A percentile compares a stretch with the other conserved stretches of the same genome.
Conservation (phyloP, 805 yeast species). For the Lipomyces yamanashiensis region DNA sequence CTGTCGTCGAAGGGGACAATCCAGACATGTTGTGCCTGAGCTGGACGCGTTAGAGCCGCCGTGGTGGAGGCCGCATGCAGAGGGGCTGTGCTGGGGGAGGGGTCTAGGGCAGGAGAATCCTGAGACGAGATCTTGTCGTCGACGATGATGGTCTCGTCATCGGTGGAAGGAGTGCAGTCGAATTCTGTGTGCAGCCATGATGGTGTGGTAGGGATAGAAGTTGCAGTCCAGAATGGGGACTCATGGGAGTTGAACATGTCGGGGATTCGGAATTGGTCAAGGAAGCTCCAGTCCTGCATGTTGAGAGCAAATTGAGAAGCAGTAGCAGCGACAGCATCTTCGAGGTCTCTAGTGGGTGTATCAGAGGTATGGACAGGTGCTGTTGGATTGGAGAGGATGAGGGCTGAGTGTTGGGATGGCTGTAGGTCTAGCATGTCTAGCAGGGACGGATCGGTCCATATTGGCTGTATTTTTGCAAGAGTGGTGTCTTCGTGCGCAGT, state of each 20-base stretch:
- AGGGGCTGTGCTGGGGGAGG: not conserved
- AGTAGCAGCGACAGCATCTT: slow-evolving; percentile 17
- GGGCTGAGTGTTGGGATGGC: not conserved
- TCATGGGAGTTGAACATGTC: slow-evolving; percentile 2
- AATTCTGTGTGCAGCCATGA: slow-evolving; percentile 11
- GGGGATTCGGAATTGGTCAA: slow-evolving; percentile 17
- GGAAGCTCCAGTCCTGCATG: slow-evolving; percentile 22
- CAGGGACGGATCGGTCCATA: not conserved
- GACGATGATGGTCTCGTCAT: slow-evolving; percentile 4
- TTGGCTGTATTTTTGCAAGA: not conserved
- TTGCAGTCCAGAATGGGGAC: not conserved
- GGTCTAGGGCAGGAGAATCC: not conserved
- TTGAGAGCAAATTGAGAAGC: slow-evolving; percentile 18
- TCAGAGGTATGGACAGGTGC: not conserved
- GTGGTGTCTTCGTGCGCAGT: not conserved
- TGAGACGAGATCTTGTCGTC: not conserved
- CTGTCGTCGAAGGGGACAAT: slow-evolving; percentile 17
- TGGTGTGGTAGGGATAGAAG: slow-evolving; percentile 8
- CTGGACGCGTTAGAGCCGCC: not conserved
- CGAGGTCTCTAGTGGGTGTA: slow-evolving; percentile 4
- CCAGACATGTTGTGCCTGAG: slow-evolving; percentile 7
- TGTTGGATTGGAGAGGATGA: not conserved
- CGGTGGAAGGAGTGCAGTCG: slow-evolving; percentile 6
- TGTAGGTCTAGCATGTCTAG: slow-evolving; percentile 8
- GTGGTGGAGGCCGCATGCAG: not conserved